phyloP scores from a whole-genome alignment of 2,329 filamentous ascomycete species.

The Neodidymelliopsis sp. region DNA sequence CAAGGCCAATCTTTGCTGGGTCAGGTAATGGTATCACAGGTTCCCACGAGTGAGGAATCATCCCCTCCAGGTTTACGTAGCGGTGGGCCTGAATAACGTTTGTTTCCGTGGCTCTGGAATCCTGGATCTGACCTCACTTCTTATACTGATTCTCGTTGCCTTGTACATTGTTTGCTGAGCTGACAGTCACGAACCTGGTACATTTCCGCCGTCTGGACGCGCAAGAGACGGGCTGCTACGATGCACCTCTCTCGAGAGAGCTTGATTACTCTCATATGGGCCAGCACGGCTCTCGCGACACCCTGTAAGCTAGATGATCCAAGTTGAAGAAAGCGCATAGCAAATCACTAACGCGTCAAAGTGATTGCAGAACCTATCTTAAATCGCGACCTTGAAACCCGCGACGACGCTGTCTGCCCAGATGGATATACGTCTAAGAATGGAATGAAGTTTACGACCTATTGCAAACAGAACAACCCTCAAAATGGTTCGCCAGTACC shows the following conservation, averaged over 20 bases:
- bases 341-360: slow-evolving; percentile 22
- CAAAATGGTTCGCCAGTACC: slow-evolving; percentile 30
- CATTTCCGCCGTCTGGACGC: neutral
- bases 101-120: neutral
- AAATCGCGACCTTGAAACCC: slow-evolving; percentile 21
- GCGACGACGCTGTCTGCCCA: slow-evolving; percentile 29
- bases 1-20: slow-evolving; percentile 2
- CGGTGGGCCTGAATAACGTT: slow-evolving; percentile 3
- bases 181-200: neutral
- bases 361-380: slow-evolving; percentile 26
- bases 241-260: slow-evolving; percentile 7
- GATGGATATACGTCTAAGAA: slow-evolving; percentile 35
- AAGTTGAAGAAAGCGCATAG: neutral
- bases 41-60: neutral
- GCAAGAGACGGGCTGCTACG: neutral
- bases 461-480: slow-evolving; percentile 40
- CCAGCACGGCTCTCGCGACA: slow-evolving; percentile 32
- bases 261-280: slow-evolving; percentile 32
- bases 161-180: neutral
- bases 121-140: neutral
- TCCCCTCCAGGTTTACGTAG: slow-evolving; percentile 1
- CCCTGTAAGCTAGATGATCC: slow-evolving; percentile 25
- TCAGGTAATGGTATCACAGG: neutral
- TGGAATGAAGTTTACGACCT: slow-evolving; percentile 41
- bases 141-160: neutral